Base-by-base conservation (phyloP, 2,329 filamentous ascomycete genomes). In the Alternaria brassicicola region DNA sequence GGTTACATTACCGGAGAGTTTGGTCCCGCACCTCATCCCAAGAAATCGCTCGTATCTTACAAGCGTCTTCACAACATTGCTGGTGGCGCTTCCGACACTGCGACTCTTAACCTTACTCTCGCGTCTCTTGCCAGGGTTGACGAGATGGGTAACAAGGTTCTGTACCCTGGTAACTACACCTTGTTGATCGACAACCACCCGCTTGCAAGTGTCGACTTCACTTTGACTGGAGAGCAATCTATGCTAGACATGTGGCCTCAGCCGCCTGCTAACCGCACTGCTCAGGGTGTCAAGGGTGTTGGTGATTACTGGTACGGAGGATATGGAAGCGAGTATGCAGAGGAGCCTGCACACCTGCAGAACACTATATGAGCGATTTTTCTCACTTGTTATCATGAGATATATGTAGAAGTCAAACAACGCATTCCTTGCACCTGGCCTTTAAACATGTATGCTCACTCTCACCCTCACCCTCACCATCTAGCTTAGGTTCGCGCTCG, bases 121-220 rank as follows among this genome's bases (percentile, higher is more conserved):
- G 84, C 81, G 0, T 80, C 77, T 23, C 68, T 88, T 28, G 80
- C 81, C 2, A 75, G 85, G 1, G 80, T 81, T 0, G 82, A 86
- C 55, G 78, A 81, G 47, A 75, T 73, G 4, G 85, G 85, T 0
- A 81, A 84, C 61, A 78, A 76, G 53, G 80, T 85, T 21, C 66
- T 87, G 12, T 86, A 84, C 70, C 84, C 84, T 0, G 85, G 84
- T 0, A 77, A 76, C 21, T 87, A 87, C 59, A 64, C 57, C 28
- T 21, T 74, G 41, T 12, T 63, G 30, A 61, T 75, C 15, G 70
- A 74, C 49, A 68, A 66, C 30, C 54, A 55, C 6, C 59, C 63
- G 4, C 56, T 66, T 8, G 54, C 65, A 8, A 59, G 31, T 15
- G 21, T 64, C 28, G 63, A 66, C 17, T 72, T 76, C 19, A 65